Evolutionary conservation across 306 rosid genomes (phyloP).

Genomic region (Prinsepia uniflora): DNA sequence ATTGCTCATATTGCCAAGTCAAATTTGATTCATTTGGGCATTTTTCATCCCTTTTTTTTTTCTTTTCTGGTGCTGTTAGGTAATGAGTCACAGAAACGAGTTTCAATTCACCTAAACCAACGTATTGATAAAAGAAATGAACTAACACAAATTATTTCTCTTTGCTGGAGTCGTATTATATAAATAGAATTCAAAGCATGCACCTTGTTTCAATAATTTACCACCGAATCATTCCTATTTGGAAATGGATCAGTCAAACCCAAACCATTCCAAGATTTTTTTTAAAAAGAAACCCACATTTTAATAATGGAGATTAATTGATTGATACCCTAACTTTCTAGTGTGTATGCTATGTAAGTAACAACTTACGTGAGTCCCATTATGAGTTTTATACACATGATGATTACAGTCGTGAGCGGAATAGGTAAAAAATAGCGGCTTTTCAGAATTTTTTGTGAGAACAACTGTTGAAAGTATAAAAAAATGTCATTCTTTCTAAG

Average conservation of each 20-base stretch:
- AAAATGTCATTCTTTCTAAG: neutral
- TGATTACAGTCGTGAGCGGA: neutral
- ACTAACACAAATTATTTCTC: too few species aligned
- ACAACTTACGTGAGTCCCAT: neutral
- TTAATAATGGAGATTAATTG: neutral
- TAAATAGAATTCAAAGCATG: neutral
- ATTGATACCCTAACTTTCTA: neutral
- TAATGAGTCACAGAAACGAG: neutral
- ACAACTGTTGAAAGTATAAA: neutral
- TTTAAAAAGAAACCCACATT: neutral
- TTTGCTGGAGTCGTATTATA: too few species aligned
- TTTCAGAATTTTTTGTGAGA: neutral
- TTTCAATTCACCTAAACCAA: neutral
- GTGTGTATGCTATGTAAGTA: neutral
- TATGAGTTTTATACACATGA: neutral
- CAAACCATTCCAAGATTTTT: neutral
- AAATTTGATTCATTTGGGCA: neutral
- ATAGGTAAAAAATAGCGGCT: too few species aligned
- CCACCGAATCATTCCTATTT: neutral
- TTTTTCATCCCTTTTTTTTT: neutral
- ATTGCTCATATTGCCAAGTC: neutral
- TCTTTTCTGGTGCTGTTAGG: neutral
- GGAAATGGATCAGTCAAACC: neutral
- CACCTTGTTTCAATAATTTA: neutral
- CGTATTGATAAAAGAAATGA: neutral